Percentiles rank a stretch among this genome's conserved stretches.
phyloP scores from a whole-genome alignment of 1,284 basidiomycete species.

The Sporisorium exsertum region DNA sequence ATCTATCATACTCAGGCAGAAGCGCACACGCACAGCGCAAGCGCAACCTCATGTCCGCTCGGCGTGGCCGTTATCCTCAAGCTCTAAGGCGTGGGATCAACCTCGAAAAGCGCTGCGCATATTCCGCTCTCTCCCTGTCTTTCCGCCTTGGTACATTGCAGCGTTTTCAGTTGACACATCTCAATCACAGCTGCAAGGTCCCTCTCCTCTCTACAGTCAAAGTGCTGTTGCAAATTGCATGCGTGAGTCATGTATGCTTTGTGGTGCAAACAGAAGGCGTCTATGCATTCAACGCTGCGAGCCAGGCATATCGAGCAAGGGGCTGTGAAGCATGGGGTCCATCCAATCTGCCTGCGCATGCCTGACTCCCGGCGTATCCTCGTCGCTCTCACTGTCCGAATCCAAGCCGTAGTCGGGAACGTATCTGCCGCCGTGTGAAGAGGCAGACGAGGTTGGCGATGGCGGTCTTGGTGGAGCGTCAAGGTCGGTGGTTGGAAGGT shows the following conservation, averaged over 20 bases:
- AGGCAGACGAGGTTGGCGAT: slow-evolving; percentile 4
- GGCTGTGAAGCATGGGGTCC: slow-evolving; percentile 14
- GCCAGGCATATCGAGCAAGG: slow-evolving; percentile 9
- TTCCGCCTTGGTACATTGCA: not conserved
- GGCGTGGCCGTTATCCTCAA: not conserved
- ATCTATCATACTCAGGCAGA: no score
- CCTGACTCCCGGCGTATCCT: not conserved
- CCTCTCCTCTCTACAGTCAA: not conserved
- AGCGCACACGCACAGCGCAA: no score
- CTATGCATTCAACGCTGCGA: not conserved
- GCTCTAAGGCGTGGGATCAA: not conserved
- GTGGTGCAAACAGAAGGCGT: not conserved
- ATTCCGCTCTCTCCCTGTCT: not conserved
- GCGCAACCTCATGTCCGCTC: not conserved
- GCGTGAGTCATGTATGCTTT: no score
- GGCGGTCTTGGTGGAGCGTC: not conserved
- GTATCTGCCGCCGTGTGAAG: slow-evolving; percentile 16
- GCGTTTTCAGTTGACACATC: not conserved
- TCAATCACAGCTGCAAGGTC: not conserved
- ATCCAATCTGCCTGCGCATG: slow-evolving; percentile 15
- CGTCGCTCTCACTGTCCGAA: slow-evolving; percentile 22
- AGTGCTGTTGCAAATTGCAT: not conserved
- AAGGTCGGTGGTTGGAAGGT: not conserved
- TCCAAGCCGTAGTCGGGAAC: slow-evolving; percentile 26
- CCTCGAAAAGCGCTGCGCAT: not conserved